Base-by-base conservation (phyloP, 805 yeast species). In the Saccharomycopsis sp. region DNA sequence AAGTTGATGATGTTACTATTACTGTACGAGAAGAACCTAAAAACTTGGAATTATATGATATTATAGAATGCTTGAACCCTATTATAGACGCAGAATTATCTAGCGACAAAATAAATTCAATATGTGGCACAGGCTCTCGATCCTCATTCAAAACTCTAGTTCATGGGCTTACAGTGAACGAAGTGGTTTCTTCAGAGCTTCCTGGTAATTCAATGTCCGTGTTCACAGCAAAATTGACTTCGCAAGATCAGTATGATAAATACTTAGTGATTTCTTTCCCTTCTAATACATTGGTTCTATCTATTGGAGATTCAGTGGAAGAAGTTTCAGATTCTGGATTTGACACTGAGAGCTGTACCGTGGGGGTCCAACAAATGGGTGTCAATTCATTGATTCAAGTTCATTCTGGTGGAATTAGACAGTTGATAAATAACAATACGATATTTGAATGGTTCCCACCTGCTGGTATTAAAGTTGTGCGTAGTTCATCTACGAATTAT, bases 361-460 rank as follows among this genome's bases (percentile, higher is more conserved):
- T 90, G 2, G 75, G 73, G 2, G 79, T 85, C 0, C 79, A 76
- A 38, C 85, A 81, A 53, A 67, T 89, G 46, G 94, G 95, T 0
- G 48, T 51, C 2, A 54, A 60, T 3, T 75, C 90, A 0, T 58
- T 88, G 0, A 74, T 82, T 4, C 98, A 90, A 58, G 70, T 90
- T 1, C 84, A 85, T 57, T 52, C 76, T 0, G 70, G 75, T 49
- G 95, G 93, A 3, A 65, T 90, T 19, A 68, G 81, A 13, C 86
- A 83, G 53, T 64, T 82, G 2, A 55, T 59, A 31, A 54, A 53
- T 2, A 53, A 53, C 20, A 52, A 62, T 16, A 59, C 62, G 35
- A 58, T 63, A n/a, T 62, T 70, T 11, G 82, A 82, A 50, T 93
- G 97, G 97, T 66, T 61, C 23, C 86, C 95, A 1, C 95, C 96